A percentile compares a stretch with the other conserved stretches of the same genome.
Evolutionary conservation across 2,329 filamentous ascomycete species (phyloP).

Genomic region (Paramyrothecium sp.): DNA sequence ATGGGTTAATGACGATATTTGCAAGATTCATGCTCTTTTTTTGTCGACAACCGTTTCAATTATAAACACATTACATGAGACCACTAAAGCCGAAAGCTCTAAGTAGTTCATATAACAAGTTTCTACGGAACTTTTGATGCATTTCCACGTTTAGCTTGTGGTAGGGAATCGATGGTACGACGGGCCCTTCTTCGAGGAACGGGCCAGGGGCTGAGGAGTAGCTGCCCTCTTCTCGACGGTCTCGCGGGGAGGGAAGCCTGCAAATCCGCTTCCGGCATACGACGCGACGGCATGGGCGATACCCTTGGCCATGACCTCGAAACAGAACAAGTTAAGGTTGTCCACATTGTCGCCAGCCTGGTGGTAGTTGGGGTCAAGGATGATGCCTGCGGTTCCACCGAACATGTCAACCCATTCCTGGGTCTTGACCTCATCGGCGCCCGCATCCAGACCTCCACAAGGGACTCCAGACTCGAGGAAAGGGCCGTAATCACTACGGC

Average conservation of each 20-base stretch:
- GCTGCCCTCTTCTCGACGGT: background rate
- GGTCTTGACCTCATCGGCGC: constrained; percentile 59
- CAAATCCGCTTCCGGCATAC: constrained; percentile 31
- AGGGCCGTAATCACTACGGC: constrained; percentile 58
- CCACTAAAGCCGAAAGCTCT: background rate
- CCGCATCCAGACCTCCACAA: constrained; percentile 57
- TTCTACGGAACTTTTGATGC: background rate
- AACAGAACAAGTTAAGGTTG: constrained; percentile 53
- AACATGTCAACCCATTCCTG: constrained; percentile 48
- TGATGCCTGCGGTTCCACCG: constrained; percentile 51
- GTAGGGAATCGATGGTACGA: background rate
- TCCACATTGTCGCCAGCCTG: constrained; percentile 46
- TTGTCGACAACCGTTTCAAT: no score
- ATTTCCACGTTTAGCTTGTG: background rate
- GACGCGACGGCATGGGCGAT: constrained; percentile 53
- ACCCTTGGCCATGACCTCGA: constrained; percentile 52
- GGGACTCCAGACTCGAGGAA: constrained; percentile 57
- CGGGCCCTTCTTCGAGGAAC: background rate
- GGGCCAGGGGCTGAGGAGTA: background rate
- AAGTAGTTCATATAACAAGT: background rate
- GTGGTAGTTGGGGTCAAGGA: constrained; percentile 58
- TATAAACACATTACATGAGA: background rate
- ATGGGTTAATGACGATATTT: no score
- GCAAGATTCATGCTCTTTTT: no score
- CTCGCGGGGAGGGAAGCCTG: background rate